Base-by-base conservation (phyloP, 495 filamentous ascomycete species). In the Collariella sp. region DNA sequence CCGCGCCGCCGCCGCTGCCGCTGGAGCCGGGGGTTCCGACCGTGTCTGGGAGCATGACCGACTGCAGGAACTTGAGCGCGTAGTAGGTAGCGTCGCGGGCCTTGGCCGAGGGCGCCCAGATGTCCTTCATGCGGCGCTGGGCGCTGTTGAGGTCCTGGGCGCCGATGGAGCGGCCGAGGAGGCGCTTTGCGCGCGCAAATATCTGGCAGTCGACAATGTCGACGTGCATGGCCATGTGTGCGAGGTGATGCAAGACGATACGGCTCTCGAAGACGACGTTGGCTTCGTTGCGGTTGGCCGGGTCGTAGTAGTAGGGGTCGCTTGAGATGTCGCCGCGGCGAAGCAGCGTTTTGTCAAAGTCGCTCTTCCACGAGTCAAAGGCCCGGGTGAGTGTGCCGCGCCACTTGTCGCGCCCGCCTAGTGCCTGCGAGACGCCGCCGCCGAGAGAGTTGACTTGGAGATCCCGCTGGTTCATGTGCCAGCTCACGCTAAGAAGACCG, bases 161-260 rank as follows among this genome's bases (percentile, higher is more conserved):
- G 0, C 88, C 88, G 60, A 96, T 93, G 1, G 85, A 84, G 26
- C 91, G 83, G 10, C 94, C 91, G 33, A 98, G 79, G 10, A 96
- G 75, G 19, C 91, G 76, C 52, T 83, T 82, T 0, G 91, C 89
- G 2, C 89, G 84, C 9, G 90, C 93, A 65, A 94, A 96, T 56
- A 97, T 93, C 68, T 96, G 93, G 63, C 90, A 91, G 66, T 96
- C 91, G n/a, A 91, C 87, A 42, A 97, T 87, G 64, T 97, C 93
- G 9, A 96, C 91, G 65, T 97, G 91, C 77, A 95, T 96, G 3
- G 87, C 89, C 89, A 98, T 96, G 66, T 98, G 93, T 3, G 93
- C 94, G 9, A 98, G 74, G 55, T 91, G 88, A 63, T 98, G 91
- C 42, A 97, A 74, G 16, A 95, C 91, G 20, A 84, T 91, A 42